Evolutionary conservation across 495 filamentous ascomycete genomes (phyloP).

Genomic region (Saxophila tyrrhenica): DNA sequence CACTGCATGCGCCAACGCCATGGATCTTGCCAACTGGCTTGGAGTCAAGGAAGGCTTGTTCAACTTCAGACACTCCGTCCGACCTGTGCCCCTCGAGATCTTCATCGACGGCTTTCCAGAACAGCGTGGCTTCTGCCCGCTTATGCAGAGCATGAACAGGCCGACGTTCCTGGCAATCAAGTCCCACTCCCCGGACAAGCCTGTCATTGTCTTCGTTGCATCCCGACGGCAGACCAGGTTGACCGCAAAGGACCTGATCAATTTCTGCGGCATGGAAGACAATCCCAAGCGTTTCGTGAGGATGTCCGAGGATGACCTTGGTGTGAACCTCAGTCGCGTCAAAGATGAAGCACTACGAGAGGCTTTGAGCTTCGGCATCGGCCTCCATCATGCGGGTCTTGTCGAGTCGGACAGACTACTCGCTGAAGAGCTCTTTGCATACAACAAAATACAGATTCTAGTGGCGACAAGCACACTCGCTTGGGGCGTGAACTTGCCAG

Average conservation of each 20-base stretch:
- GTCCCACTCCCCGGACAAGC: constrained; percentile 87
- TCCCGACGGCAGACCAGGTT: constrained; percentile 89
- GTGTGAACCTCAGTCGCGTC: constrained; percentile 67
- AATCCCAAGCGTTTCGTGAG: constrained; percentile 83
- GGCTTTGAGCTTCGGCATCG: constrained; percentile 90
- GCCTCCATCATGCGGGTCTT: constrained; percentile 91
- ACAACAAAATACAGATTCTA: constrained; percentile 96
- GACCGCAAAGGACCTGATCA: constrained; percentile 91
- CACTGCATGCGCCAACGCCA: constrained; percentile 92
- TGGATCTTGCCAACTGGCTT: constrained; percentile 89
- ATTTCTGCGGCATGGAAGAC: constrained; percentile 96
- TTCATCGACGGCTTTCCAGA: constrained; percentile 97
- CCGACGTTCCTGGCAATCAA: constrained; percentile 96
- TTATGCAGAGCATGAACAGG: constrained; percentile 99
- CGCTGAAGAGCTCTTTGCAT: constrained; percentile 85
- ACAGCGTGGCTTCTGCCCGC: constrained; percentile 84
- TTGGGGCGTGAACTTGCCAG: constrained; percentile 97
- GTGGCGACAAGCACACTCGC: constrained; percentile 94
- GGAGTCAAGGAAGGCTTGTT: constrained; percentile 94
- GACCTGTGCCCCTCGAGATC: constrained; percentile 87
- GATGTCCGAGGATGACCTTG: constrained; percentile 90
- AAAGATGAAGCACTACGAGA: constrained; percentile 89
- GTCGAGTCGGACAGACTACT: constrained; percentile 88
- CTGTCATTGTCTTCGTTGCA: constrained; percentile 96
- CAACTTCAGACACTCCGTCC: constrained; percentile 97